These are phyloP conservation scores for Pisolithus microcarpus DNA, from an alignment of 768 basidiomycete genomes.

Conservation along the genomic window DNA sequence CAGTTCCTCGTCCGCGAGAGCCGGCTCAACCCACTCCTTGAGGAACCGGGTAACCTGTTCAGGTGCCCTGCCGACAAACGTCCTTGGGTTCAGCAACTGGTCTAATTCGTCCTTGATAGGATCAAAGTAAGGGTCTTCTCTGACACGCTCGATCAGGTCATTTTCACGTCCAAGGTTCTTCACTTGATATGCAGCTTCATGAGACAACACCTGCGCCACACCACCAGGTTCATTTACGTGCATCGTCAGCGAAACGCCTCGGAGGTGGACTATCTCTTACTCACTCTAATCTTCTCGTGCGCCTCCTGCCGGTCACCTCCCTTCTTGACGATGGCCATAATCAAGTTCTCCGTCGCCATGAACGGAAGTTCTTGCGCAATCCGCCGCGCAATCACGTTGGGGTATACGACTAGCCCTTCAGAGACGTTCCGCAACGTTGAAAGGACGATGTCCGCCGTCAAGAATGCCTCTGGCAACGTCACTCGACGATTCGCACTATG, in stretches of 20 bases:
- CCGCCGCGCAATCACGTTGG: constrained; percentile 86
- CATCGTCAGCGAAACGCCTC: neutral
- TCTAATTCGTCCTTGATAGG: constrained; percentile 80
- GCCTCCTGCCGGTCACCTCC: constrained; percentile 95
- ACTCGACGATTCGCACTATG: constrained; percentile 90
- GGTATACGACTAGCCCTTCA: constrained; percentile 99
- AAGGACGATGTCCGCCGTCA: constrained; percentile 94
- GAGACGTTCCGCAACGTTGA: constrained; percentile 94
- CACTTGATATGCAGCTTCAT: constrained; percentile 90
- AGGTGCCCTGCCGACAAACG: constrained; percentile 90
- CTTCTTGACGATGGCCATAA: constrained; percentile 95
- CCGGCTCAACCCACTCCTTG: constrained; percentile 82
- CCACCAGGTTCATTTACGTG: neutral
- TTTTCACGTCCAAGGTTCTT: constrained; percentile 93
- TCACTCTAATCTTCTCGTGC: constrained; percentile 88
- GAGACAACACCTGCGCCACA: constrained; percentile 67
- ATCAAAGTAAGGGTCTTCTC: constrained; percentile 78
- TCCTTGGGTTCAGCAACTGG: constrained; percentile 70
- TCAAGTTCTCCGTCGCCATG: constrained; percentile 99
- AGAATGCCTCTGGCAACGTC: constrained; percentile 92
- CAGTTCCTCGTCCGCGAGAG: constrained; percentile 52
- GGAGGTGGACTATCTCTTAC: constrained; percentile 11
- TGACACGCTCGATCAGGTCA: constrained; percentile 87
- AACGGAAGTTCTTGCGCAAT: constrained; percentile 95
- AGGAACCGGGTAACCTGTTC: constrained; percentile 91